These are phyloP conservation scores for Prunus mongolica DNA, from an alignment of 306 rosid species.

Conservation along the genomic window DNA sequence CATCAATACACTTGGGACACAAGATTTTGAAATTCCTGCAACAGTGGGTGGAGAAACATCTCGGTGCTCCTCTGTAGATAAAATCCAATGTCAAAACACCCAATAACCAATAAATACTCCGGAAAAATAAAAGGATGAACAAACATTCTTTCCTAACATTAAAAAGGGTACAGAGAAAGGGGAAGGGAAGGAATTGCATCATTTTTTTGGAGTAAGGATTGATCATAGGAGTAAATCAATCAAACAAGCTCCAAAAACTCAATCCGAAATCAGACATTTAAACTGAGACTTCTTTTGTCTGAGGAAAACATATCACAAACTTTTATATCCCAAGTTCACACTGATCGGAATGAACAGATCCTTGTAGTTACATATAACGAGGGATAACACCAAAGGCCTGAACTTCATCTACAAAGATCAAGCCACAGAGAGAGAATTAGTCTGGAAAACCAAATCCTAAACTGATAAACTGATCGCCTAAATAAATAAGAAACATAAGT, in stretches of 20 bases:
- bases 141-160: background rate
- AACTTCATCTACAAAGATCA: background rate
- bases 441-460: background rate
- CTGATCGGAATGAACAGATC: too few species aligned
- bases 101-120: background rate
- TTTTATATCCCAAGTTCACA: too few species aligned
- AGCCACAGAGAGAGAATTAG: background rate
- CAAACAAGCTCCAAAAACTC: background rate
- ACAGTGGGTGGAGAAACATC: slow-evolving; percentile 30
- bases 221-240: background rate
- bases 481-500: background rate
- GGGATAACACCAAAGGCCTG: background rate
- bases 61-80: slow-evolving; percentile 34
- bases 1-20: slow-evolving; percentile 26
- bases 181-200: background rate
- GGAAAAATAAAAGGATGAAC: background rate
- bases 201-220: background rate
- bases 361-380: too few species aligned
- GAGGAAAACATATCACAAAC: background rate
- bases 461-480: background rate
- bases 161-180: background rate
- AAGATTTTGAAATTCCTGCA: slow-evolving; percentile 50
- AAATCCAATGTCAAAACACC: background rate
- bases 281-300: background rate
- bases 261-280: background rate